These are phyloP conservation scores for Termitomyces sp. DNA, from an alignment of 768 basidiomycete genomes.

Conservation along the genomic window DNA sequence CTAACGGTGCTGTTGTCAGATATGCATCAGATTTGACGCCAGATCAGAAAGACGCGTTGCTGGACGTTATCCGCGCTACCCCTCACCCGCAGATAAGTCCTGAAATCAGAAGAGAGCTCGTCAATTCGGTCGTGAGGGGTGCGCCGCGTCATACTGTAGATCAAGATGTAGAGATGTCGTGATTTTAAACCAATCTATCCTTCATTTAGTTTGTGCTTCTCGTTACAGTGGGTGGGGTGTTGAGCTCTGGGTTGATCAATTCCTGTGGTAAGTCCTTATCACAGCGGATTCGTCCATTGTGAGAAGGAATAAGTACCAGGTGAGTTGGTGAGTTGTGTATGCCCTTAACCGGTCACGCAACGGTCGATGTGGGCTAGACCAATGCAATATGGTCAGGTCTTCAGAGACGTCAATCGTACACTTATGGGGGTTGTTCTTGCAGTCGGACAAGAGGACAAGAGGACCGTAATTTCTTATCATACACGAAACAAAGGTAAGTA, in stretches of 20 bases:
- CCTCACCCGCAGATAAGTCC: constrained; percentile 84
- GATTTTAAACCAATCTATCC: constrained; percentile 12
- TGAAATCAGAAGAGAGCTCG: constrained; percentile 87
- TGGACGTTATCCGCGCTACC: constrained; percentile 85
- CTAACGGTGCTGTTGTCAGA: constrained; percentile 32
- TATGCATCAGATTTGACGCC: constrained; percentile 93
- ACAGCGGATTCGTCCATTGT: background rate
- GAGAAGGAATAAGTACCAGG: background rate
- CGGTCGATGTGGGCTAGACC: background rate
- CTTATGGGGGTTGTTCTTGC: background rate
- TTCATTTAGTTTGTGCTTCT: background rate
- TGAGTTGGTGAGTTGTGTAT: no score
- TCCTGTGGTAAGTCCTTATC: background rate
- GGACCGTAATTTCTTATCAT: background rate
- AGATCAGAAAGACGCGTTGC: constrained; percentile 95
- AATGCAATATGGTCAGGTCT: background rate
- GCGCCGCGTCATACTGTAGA: constrained; percentile 64
- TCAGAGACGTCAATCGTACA: background rate
- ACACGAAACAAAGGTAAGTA: background rate
- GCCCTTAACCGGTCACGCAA: background rate
- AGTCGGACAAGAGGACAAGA: background rate
- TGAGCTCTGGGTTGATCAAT: background rate
- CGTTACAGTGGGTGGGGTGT: background rate
- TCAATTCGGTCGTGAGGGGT: constrained; percentile 82
- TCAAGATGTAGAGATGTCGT: constrained; percentile 64